phyloP scores from a whole-genome alignment of 805 yeast species.

The Cyberlindnera euphorbiae region DNA sequence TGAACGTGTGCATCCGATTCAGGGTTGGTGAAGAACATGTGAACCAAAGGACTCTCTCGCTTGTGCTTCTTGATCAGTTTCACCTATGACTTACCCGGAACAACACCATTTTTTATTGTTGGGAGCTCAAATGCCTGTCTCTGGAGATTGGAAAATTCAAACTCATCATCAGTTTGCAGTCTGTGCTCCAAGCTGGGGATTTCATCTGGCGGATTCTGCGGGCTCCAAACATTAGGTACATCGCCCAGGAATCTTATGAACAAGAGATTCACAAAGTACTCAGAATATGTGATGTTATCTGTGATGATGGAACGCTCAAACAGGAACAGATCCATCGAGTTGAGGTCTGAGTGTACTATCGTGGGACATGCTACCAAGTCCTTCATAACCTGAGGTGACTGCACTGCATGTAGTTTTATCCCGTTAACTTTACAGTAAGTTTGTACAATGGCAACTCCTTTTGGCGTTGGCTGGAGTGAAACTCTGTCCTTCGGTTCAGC shows the following conservation, averaged over 20 bases:
- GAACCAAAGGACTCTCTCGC: conserved; percentile 61
- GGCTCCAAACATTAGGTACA: conserved; percentile 65
- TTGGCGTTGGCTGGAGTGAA: conserved; percentile 80
- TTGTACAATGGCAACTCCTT: conserved; percentile 72
- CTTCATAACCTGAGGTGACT: background rate
- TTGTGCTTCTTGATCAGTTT: conserved; percentile 1
- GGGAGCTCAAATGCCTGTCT: conserved; percentile 3
- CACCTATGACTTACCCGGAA: background rate
- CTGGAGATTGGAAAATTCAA: conserved; percentile 29
- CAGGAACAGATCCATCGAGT: conserved; percentile 64
- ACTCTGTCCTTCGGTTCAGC: conserved; percentile 37
- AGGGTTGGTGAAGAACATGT: conserved; percentile 79
- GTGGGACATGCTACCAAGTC: conserved; percentile 31
- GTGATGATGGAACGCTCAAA: conserved; percentile 61
- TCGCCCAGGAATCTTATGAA: conserved; percentile 62
- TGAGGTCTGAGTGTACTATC: conserved; percentile 52
- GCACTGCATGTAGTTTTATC: conserved; percentile 24
- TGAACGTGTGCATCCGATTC: conserved; percentile 80
- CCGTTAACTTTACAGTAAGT: conserved; percentile 57
- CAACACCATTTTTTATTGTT: conserved; percentile 2
- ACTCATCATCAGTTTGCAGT: conserved; percentile 30
- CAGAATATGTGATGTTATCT: conserved; percentile 58
- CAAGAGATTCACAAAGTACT: conserved; percentile 58
- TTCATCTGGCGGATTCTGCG: conserved; percentile 46
- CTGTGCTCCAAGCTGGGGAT: conserved; percentile 35